Base-by-base conservation (phyloP, 2,329 filamentous ascomycete genomes). In the Trichoderma aggressivum region DNA sequence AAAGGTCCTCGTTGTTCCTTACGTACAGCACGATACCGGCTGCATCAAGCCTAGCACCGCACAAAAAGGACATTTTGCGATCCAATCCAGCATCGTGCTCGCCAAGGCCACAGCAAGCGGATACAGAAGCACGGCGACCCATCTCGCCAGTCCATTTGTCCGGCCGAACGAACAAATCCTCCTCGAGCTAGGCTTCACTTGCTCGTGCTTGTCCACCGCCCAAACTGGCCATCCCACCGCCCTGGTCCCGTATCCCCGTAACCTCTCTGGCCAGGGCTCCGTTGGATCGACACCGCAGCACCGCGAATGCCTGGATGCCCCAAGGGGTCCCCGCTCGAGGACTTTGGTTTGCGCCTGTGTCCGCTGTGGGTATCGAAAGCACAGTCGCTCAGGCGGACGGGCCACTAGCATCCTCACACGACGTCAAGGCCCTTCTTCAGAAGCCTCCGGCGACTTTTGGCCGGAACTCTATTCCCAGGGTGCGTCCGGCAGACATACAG, bases 231-330 rank as follows among this genome's bases (percentile, higher is more conserved):
- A 47, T 68, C 36, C 64, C 65, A 68, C 65, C 58, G 56, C 56
- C 56, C 66, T 55, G 66, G 56, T 47, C 56, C 56, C 39, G 47
- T 61, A 60, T 70, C 66, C 58, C 43, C 58, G 32, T 32, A 32
- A 24, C 28, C 39, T 59, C 53, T 50, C 59, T 50, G 68, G 26
- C 68, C 34, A 64, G 61, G 69, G 61, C 61, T 64, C 62, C 61
- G 69, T 65, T 55, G 60, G 69, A 71, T 71, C 69, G 69, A 71
- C 69, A 71, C 69, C 67, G 62, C 69, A 71, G 69, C 53, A 50
- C 55, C 32, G 16, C 64, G 64, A 43, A 58, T 65, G 53, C 32
- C 21, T 43, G 34, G 39, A 69, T 34, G 65, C 65, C 55, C 65
- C 65, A 60, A 68, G 65, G 65, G 65, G 50, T 71, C 69, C 69